These are phyloP conservation scores for Fraxinus velutina DNA, from an alignment of 305 asterid species.

Conservation along the genomic window DNA sequence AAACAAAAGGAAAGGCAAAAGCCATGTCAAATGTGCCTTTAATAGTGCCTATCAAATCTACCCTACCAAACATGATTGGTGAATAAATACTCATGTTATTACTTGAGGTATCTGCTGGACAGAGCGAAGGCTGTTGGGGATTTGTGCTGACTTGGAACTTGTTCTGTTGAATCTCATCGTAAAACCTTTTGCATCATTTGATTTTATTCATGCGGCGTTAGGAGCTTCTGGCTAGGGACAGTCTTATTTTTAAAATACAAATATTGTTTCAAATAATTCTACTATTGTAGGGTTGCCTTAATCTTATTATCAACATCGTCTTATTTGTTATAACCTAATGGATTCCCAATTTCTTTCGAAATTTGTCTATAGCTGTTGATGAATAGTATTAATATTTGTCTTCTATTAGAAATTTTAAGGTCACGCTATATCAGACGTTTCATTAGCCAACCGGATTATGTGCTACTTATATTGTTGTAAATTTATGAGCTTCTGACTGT, in stretches of 20 bases:
- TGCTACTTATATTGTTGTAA: conserved; percentile 2
- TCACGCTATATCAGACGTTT: background rate
- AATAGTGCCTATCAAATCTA: background rate
- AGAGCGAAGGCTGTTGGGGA: background rate
- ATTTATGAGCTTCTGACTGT: conserved; percentile 30
- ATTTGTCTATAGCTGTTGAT: background rate
- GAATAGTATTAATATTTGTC: background rate
- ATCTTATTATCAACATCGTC: background rate
- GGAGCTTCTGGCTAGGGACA: background rate
- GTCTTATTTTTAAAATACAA: background rate
- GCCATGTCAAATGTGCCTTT: too few relatives aligned
- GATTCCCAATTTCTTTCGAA: background rate
- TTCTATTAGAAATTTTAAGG: background rate
- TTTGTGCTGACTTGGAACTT: background rate
- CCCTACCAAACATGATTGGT: background rate
- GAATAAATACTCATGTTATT: background rate
- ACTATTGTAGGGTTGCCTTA: background rate
- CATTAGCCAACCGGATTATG: background rate
- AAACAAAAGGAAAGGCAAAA: too few relatives aligned
- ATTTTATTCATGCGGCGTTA: background rate
- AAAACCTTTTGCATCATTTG: background rate
- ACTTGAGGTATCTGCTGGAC: background rate
- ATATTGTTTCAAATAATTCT: background rate
- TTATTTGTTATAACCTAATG: background rate
- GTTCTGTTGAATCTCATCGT: background rate